phyloP scores from a whole-genome alignment of 148 eudicot genomes.

The Talinum fruticosum region DNA sequence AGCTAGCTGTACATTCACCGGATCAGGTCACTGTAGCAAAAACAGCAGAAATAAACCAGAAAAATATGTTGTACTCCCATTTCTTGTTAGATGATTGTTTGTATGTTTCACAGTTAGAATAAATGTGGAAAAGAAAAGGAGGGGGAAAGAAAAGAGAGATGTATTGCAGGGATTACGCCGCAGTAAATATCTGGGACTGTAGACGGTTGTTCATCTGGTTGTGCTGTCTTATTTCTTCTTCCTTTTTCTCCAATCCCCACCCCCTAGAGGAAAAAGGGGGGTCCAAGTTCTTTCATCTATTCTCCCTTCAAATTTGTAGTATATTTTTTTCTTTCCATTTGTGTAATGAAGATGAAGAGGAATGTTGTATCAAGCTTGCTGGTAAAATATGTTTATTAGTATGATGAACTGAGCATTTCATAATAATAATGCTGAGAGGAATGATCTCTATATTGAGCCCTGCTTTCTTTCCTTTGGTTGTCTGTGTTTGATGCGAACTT shows the following conservation, averaged over 20 bases:
- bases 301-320: constrained; percentile 12
- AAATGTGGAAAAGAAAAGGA: constrained; percentile 9
- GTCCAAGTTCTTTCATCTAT: not conserved
- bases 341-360: constrained; percentile 7
- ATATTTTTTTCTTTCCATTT: not conserved
- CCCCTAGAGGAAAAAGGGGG: no score
- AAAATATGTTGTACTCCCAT: constrained; percentile 3
- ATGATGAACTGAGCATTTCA: no score
- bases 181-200: constrained; percentile 5
- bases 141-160: constrained; percentile 5
- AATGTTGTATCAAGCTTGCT: not conserved
- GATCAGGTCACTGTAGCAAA: not conserved
- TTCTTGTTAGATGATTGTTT: constrained; percentile 27
- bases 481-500: no score
- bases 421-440: no score
- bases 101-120: constrained; percentile 23
- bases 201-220: not conserved
- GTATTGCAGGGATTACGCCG: constrained; percentile 1
- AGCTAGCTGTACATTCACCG: not conserved
- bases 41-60: not conserved
- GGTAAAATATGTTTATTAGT: not conserved
- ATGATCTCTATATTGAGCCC: no score
- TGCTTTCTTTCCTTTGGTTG: no score
- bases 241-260: no score
- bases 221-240: no score